phyloP scores from a whole-genome alignment of 192 early-diverging fungal genomes.

The Entomortierella chlamydospora region DNA sequence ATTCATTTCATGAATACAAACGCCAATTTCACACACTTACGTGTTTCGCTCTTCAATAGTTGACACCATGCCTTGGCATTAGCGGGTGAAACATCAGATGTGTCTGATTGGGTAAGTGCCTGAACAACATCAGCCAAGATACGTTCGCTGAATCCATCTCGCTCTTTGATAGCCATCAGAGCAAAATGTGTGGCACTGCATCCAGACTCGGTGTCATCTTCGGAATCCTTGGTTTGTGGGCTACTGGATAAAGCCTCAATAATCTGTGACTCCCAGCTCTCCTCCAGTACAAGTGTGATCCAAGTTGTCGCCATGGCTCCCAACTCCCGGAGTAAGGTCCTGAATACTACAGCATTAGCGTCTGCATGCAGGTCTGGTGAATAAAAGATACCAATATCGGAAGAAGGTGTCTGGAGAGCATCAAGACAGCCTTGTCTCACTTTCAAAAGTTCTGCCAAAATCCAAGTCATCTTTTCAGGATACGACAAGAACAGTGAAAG shows the following conservation, averaged over 20 bases:
- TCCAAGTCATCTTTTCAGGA: conserved; percentile 49
- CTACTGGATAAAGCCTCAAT: conserved; percentile 19
- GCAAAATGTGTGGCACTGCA: conserved; percentile 27
- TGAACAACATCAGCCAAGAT: conserved; percentile 32
- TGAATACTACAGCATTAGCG: conserved; percentile 45
- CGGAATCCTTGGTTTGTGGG: background rate
- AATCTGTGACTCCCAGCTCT: conserved; percentile 32
- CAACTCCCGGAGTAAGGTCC: conserved; percentile 39
- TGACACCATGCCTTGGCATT: conserved; percentile 48
- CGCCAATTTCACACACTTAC: conserved; percentile 9
- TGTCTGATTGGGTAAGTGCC: conserved; percentile 21
- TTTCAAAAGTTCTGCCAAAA: conserved; percentile 43
- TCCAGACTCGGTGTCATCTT: conserved; percentile 19
- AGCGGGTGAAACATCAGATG: conserved; percentile 1
- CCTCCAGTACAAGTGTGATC: conserved; percentile 28
- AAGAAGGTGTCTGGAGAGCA: conserved; percentile 41
- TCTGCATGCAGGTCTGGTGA: conserved; percentile 40
- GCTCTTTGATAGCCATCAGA: conserved; percentile 19
- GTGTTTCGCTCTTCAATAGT: conserved; percentile 29
- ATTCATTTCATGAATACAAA: background rate
- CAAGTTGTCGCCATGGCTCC: conserved; percentile 24
- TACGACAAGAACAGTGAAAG: conserved; percentile 36
- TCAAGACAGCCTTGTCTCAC: conserved; percentile 48
- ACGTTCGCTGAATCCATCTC: conserved; percentile 41
- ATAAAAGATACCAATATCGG: conserved; percentile 39